Evolutionary conservation across 2,329 filamentous ascomycete genomes (phyloP).

Genomic region (Raffaelea ambrosiae): DNA sequence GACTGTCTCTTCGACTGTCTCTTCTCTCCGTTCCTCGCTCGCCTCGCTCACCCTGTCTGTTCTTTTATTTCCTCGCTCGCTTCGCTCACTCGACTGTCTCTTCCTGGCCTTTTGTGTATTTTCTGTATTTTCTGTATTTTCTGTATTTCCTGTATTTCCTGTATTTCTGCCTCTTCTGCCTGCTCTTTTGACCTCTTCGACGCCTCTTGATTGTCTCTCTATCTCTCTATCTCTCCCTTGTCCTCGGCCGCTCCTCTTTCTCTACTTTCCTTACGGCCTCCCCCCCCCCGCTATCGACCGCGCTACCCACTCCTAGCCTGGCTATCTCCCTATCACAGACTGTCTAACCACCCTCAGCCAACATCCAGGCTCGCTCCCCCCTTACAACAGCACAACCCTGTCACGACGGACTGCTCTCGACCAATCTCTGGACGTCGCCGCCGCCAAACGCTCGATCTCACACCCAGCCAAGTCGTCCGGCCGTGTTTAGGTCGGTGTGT

Average conservation of each 20-base stretch:
- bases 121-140: too few relatives aligned
- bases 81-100: too few relatives aligned
- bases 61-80: too few relatives aligned
- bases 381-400: background rate
- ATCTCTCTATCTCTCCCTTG: too few relatives aligned
- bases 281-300: background rate
- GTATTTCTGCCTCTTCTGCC: too few relatives aligned
- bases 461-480: background rate
- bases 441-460: background rate
- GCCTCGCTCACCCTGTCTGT: too few relatives aligned
- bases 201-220: too few relatives aligned
- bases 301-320: background rate
- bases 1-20: too few relatives aligned
- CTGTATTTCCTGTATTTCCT: too few relatives aligned
- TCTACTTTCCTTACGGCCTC: background rate
- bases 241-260: background rate
- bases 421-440: background rate
- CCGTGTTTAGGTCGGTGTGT: background rate
- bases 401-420: background rate
- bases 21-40: conserved; percentile 3
- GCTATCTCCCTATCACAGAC: background rate
- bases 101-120: too few relatives aligned
- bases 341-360: background rate
- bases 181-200: too few relatives aligned
- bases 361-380: background rate